These are phyloP conservation scores for Penicillium hesseltinei DNA, from an alignment of 2,329 filamentous ascomycete species.

Conservation along the genomic window DNA sequence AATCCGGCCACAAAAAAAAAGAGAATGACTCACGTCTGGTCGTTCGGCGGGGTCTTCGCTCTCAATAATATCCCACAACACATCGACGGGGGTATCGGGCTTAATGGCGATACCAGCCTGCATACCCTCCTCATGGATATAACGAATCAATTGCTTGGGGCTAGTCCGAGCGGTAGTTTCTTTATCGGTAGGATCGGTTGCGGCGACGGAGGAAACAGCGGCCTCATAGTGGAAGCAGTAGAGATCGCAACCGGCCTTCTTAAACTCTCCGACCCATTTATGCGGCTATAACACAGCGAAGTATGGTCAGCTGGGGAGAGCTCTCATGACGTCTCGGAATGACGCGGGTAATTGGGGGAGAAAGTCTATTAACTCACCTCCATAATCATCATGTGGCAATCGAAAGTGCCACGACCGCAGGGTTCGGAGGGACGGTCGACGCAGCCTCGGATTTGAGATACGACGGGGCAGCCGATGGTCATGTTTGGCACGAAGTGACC, in stretches of 20 bases:
- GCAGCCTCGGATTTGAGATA: constrained; percentile 86
- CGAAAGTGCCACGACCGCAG: constrained; percentile 85
- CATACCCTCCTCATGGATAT: constrained; percentile 85
- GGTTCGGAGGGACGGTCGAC: constrained; percentile 70
- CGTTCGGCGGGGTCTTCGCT: constrained; percentile 68
- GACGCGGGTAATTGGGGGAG: background rate
- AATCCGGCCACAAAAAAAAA: background rate
- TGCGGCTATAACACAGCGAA: constrained; percentile 67
- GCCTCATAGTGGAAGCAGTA: constrained; percentile 99
- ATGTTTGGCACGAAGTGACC: constrained; percentile 99
- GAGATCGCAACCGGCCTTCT: constrained; percentile 91
- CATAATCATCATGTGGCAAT: constrained; percentile 99
- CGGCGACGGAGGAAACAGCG: constrained; percentile 76
- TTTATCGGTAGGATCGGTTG: constrained; percentile 70
- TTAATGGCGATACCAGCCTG: constrained; percentile 94
- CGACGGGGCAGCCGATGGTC: constrained; percentile 92
- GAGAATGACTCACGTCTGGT: constrained; percentile 70
- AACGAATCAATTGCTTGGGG: constrained; percentile 80
- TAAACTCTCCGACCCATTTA: constrained; percentile 96
- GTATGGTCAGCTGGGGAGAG: constrained; percentile 6
- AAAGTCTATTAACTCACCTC: constrained; percentile 60
- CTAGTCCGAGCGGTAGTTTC: constrained; percentile 68
- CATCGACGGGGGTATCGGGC: constrained; percentile 84
- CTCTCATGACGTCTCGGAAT: background rate
- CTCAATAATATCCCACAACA: constrained; percentile 87